phyloP scores from a whole-genome alignment of 2,329 filamentous ascomycete genomes.

The Cladosporium sphaerospermum region DNA sequence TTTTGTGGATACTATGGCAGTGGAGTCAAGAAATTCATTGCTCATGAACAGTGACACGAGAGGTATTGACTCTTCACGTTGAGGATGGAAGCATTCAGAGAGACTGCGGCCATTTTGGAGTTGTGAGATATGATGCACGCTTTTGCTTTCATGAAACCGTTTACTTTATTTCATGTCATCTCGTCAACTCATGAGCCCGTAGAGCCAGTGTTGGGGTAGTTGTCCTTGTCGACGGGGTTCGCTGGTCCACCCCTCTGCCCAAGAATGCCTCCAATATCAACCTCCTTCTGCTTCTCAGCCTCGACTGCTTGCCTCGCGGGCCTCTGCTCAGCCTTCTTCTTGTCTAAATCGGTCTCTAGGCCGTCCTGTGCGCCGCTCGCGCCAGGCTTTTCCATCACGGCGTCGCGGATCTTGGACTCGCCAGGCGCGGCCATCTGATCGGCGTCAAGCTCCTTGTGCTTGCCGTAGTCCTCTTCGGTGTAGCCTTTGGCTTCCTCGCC shows the following conservation, averaged over 20 bases:
- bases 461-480: slow-evolving; percentile 36
- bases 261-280: slow-evolving; percentile 37
- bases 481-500: slow-evolving; percentile 40
- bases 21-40: too few species aligned
- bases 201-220: slow-evolving; percentile 23
- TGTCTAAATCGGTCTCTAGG: slow-evolving; percentile 41
- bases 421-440: slow-evolving; percentile 44
- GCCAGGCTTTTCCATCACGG: slow-evolving; percentile 35
- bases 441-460: slow-evolving; percentile 41
- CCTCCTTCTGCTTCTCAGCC: slow-evolving; percentile 31
- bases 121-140: too few species aligned
- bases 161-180: too few species aligned
- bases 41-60: too few species aligned
- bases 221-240: slow-evolving; percentile 25
- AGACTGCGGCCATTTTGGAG: too few species aligned
- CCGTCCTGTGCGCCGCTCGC: slow-evolving; percentile 33
- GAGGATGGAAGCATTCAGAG: too few species aligned
- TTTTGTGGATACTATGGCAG: background rate
- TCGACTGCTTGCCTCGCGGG: slow-evolving; percentile 36
- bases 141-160: too few species aligned
- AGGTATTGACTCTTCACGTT: too few species aligned
- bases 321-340: slow-evolving; percentile 46
- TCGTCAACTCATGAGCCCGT: background rate
- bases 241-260: slow-evolving; percentile 44
- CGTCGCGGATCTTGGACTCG: slow-evolving; percentile 39